Evolutionary conservation across 805 yeast species (phyloP), one percentile per base, ranked within the genome.

Genomic region (Sugiyamaella floridensis): DNA sequence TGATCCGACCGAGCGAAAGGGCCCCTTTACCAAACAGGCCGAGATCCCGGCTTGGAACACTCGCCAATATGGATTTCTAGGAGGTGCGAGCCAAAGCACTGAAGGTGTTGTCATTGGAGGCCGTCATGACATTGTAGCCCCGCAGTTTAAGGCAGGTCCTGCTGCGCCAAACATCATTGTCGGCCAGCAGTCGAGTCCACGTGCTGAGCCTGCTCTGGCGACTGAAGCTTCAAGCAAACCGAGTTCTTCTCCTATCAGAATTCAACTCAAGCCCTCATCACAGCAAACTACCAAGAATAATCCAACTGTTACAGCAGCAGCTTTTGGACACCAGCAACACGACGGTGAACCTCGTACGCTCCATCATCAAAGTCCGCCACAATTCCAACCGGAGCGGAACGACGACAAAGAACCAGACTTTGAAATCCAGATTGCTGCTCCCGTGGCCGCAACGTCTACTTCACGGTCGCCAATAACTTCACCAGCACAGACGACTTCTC

Each of bases 11-110:
- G 63, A 14, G 68, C 75, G 42, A 12, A 32, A 19, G 28, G 28
- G 19, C 4, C 22, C 45, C 12, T 48, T 54, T 52, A 5, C 88
- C 85, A 9, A 73, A 65, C 41, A 82, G 82, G 63, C 64, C 64
- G 56, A 63, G 18, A 65, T 67, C 29, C 64, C 69, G 11, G 73
- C 74, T 12, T 81, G 86, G 86, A 79, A 81, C 57, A 73, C 83
- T 0, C 55, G 71, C 9, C 85, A 81, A 57, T 80, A 81, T 59
- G 85, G 86, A 0, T 80, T 75, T 56, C 77, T 78, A 75, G 73
- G 72, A 37, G 84, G 85, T 28, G 78, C 82, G 2, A 76, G 76
- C 41, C 55, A 43, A 14, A 67, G 71, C 2, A 71, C 77, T 0
- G 84, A 81, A 60, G 73, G 73, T 19, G 72, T 81, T 11, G 80